Evolutionary conservation across 768 basidiomycete species (phyloP).

Genomic region (Mycena indigotica): DNA sequence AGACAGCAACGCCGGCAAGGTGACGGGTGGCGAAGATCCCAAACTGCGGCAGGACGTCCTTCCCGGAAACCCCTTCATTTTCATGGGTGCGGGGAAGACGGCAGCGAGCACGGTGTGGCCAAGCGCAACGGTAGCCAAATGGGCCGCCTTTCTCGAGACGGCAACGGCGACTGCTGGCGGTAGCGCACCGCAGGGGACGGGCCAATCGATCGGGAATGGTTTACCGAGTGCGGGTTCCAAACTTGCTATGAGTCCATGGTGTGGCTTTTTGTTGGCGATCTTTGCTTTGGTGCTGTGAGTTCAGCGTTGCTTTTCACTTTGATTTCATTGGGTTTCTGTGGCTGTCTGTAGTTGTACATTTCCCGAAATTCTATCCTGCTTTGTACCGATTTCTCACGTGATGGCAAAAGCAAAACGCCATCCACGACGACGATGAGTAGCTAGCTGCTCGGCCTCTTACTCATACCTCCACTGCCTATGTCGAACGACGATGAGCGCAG

Average conservation of each 20-base stretch:
- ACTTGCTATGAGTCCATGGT: too few species aligned
- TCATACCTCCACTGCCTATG: neutral
- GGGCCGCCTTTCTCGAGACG: conserved; percentile 34
- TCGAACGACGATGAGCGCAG: neutral
- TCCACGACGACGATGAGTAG: neutral
- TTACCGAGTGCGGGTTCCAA: neutral
- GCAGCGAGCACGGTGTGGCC: conserved; percentile 40
- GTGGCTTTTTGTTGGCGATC: too few species aligned
- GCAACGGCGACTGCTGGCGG: conserved; percentile 15
- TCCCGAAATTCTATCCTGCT: too few species aligned
- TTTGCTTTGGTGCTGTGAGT: too few species aligned
- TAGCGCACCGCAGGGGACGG: conserved; percentile 1
- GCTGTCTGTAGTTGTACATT: too few species aligned
- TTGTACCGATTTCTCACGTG: too few species aligned
- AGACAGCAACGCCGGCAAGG: conserved; percentile 25
- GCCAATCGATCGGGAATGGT: neutral
- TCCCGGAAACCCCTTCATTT: conserved; percentile 44
- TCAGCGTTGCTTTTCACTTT: too few species aligned
- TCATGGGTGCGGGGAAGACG: conserved; percentile 39
- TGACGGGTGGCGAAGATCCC: conserved; percentile 48
- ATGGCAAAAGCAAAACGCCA: too few species aligned
- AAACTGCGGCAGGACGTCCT: conserved; percentile 37
- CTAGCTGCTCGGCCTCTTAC: neutral
- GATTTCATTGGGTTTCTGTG: too few species aligned
- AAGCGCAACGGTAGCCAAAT: conserved; percentile 36